Evolutionary conservation across 129 eudicot species (phyloP).

Genomic region (Saussurea involucrata): DNA sequence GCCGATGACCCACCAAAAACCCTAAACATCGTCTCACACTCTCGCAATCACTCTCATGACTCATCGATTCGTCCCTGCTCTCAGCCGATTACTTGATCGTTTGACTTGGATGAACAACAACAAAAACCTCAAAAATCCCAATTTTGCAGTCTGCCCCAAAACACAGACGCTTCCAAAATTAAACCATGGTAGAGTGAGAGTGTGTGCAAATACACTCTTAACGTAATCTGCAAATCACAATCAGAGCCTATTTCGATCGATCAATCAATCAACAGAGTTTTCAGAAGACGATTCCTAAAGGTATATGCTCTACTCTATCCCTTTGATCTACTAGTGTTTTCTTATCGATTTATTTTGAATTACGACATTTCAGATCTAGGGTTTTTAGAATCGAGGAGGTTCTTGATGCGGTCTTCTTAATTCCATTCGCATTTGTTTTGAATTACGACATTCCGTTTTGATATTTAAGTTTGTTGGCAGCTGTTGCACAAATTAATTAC

Average conservation of each 20-base stretch:
- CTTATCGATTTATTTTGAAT: conserved; percentile 10
- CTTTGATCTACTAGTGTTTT: neutral
- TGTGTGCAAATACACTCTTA: neutral
- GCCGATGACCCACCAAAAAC: too few species aligned
- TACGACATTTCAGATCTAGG: conserved; percentile 20
- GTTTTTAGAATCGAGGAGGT: conserved; percentile 6
- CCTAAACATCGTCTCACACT: too few species aligned
- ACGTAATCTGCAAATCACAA: conserved; percentile 9
- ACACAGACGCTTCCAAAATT: conserved; percentile 18
- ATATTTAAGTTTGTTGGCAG: neutral
- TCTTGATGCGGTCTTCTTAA: neutral
- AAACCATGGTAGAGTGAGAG: neutral
- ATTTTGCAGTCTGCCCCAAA: conserved; percentile 22
- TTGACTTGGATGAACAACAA: conserved; percentile 27
- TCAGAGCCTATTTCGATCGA: conserved; percentile 15
- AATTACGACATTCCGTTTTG: too few species aligned
- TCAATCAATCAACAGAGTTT: neutral
- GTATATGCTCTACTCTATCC: conserved; percentile 18
- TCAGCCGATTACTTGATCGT: conserved; percentile 31
- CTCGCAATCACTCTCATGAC: too few species aligned
- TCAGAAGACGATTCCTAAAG: neutral
- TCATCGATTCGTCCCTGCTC: too few species aligned
- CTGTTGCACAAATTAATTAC: conserved; percentile 1
- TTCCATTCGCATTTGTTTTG: neutral
- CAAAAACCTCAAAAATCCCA: conserved; percentile 35